phyloP scores from a whole-genome alignment of 2,329 filamentous ascomycete species.

The Pseudocercospora fuligena region DNA sequence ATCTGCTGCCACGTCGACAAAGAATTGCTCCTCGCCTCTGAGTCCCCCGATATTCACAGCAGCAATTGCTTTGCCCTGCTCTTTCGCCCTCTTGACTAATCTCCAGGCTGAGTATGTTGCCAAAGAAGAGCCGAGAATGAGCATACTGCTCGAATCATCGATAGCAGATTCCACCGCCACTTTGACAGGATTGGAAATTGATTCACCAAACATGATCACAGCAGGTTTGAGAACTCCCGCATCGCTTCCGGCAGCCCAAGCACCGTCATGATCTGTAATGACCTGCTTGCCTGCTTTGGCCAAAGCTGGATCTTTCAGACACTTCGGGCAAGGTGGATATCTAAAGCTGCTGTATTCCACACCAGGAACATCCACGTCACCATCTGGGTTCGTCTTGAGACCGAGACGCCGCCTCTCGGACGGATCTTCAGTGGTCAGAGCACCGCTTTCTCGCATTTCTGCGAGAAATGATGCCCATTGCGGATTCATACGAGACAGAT shows the following conservation, averaged over 20 bases:
- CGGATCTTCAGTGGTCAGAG: constrained; percentile 77
- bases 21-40: constrained; percentile 76
- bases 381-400: constrained; percentile 87
- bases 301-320: constrained; percentile 59
- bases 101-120: constrained; percentile 97
- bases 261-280: constrained; percentile 77
- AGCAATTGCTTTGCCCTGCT: constrained; percentile 81
- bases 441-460: constrained; percentile 73
- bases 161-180: constrained; percentile 77
- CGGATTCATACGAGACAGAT: constrained; percentile 80
- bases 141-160: constrained; percentile 72
- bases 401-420: constrained; percentile 69
- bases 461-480: constrained; percentile 78
- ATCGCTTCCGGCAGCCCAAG: constrained; percentile 62
- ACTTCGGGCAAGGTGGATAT: constrained; percentile 87
- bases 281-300: constrained; percentile 65
- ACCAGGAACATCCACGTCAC: constrained; percentile 86
- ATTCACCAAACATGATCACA: constrained; percentile 96
- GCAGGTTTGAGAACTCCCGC: constrained; percentile 89
- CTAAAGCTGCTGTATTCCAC: constrained; percentile 88
- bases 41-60: constrained; percentile 85
- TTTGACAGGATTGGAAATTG: constrained; percentile 73
- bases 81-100: constrained; percentile 79
- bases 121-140: constrained; percentile 86
- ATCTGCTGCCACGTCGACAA: constrained; percentile 58